Percentiles rank a stretch among this genome's conserved stretches.
Evolutionary conservation across 176 grass and related monocot species (phyloP).

Genomic region (Musa acuminata): DNA sequence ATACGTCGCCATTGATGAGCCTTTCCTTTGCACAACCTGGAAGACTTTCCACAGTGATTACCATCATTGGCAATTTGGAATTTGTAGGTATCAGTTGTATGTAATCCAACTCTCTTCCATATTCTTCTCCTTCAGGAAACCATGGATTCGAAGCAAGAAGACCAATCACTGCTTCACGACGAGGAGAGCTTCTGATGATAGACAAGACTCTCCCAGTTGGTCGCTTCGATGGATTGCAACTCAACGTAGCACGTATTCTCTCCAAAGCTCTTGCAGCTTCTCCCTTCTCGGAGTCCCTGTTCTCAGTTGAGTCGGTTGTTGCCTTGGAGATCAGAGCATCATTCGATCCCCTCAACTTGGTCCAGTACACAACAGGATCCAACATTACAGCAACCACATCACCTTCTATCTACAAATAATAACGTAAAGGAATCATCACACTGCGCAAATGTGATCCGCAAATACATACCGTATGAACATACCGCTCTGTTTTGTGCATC

Average conservation of each 20-base stretch:
- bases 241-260: conserved; percentile 53
- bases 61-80: conserved; percentile 78
- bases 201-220: conserved; percentile 82
- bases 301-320: conserved; percentile 17
- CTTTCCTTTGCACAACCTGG: conserved; percentile 47
- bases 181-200: conserved; percentile 57
- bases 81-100: conserved; percentile 53
- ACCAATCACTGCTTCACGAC: conserved; percentile 60
- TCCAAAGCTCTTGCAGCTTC: conserved; percentile 53
- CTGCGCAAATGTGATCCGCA: no score
- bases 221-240: conserved; percentile 52
- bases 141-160: conserved; percentile 49
- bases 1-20: conserved; percentile 40
- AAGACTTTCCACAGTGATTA: conserved; percentile 42
- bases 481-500: conserved; percentile 88
- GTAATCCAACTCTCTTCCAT: conserved; percentile 27
- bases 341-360: conserved; percentile 57
- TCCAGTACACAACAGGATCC: conserved; percentile 62
- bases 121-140: conserved; percentile 32
- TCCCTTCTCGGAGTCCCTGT: conserved; percentile 13
- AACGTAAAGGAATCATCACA: neutral
- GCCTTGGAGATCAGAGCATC: conserved; percentile 14
- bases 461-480: conserved; percentile 1
- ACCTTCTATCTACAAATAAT: conserved; percentile 64
- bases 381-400: conserved; percentile 70